phyloP scores from a whole-genome alignment of 495 filamentous ascomycete genomes.

The Tuber melanosporum region DNA sequence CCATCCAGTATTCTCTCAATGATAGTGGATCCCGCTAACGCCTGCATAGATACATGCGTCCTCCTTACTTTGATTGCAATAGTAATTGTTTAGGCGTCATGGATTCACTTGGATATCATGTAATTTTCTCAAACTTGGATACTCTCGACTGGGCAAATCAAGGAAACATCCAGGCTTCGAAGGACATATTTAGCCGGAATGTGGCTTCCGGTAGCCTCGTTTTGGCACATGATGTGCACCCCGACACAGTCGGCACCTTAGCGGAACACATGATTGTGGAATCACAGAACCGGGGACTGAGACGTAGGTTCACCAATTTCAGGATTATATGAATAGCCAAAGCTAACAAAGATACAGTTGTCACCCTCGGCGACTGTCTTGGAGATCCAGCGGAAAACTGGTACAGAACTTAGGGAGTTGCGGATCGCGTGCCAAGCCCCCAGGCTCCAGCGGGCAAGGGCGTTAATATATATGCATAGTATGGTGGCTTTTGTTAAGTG shows the following conservation, averaged over 20 bases:
- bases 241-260: slow-evolving; percentile 44
- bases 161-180: slow-evolving; percentile 24
- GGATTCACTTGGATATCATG: slow-evolving; percentile 45
- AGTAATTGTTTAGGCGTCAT: slow-evolving; percentile 40
- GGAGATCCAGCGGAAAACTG: slow-evolving; percentile 64
- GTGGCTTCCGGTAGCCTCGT: slow-evolving; percentile 43
- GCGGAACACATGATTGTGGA: slow-evolving; percentile 44
- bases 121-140: slow-evolving; percentile 47
- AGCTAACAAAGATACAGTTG: slow-evolving; percentile 53
- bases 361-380: slow-evolving; percentile 72
- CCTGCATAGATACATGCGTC: slow-evolving; percentile 38
- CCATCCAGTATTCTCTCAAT: not conserved
- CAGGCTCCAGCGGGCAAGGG: not conserved
- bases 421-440: not conserved
- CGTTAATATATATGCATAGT: slow-evolving; percentile 27
- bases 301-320: slow-evolving; percentile 9
- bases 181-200: slow-evolving; percentile 20
- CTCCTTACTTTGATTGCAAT: slow-evolving; percentile 46
- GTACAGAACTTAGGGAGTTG: slow-evolving; percentile 50
- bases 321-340: slow-evolving; percentile 31
- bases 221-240: slow-evolving; percentile 48
- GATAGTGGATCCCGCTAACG: not conserved
- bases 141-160: slow-evolving; percentile 48
- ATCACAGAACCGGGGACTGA: slow-evolving; percentile 41
- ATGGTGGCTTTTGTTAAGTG: not conserved